A percentile compares a stretch with the other conserved stretches of the same genome.
These are phyloP conservation scores for Choanephora cucurbitarum DNA, from an alignment of 371 early-diverging fungal genomes.

Conservation along the genomic window DNA sequence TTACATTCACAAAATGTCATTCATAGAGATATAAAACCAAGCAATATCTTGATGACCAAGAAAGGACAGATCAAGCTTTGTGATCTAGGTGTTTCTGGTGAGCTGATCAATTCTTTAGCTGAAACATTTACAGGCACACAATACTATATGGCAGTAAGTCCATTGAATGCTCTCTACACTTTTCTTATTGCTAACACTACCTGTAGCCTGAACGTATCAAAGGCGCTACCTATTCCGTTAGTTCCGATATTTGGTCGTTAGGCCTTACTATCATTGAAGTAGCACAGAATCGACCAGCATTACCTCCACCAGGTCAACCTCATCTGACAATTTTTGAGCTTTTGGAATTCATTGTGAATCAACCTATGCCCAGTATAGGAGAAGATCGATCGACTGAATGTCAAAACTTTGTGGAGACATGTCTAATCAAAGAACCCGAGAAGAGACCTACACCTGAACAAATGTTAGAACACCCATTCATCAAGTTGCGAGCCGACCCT, in stretches of 20 bases:
- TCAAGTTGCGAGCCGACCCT: slow-evolving; percentile 44
- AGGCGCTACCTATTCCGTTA: slow-evolving; percentile 85
- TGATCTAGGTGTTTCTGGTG: slow-evolving; percentile 94
- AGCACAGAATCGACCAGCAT: slow-evolving; percentile 89
- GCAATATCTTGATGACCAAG: slow-evolving; percentile 84
- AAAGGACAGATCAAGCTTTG: slow-evolving; percentile 91
- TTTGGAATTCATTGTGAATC: slow-evolving; percentile 84
- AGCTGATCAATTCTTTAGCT: slow-evolving; percentile 87
- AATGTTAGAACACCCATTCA: slow-evolving; percentile 67
- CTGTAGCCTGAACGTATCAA: slow-evolving; percentile 92
- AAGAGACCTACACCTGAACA: slow-evolving; percentile 76
- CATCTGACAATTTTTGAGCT: slow-evolving; percentile 85
- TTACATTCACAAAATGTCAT: slow-evolving; percentile 80
- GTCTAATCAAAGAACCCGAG: slow-evolving; percentile 77
- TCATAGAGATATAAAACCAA: slow-evolving; percentile 93
- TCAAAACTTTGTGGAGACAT: slow-evolving; percentile 73
- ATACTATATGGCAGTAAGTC: slow-evolving; percentile 92
- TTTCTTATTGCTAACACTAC: too few species aligned
- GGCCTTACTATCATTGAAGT: slow-evolving; percentile 92
- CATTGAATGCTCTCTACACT: not conserved
- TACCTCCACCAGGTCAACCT: slow-evolving; percentile 66
- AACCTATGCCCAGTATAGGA: slow-evolving; percentile 80
- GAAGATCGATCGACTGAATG: slow-evolving; percentile 60
- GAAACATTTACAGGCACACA: slow-evolving; percentile 95
- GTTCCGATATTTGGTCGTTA: slow-evolving; percentile 94